Evolutionary conservation across 2,329 filamentous ascomycete genomes (phyloP).

Genomic region (Monilinia polystroma): DNA sequence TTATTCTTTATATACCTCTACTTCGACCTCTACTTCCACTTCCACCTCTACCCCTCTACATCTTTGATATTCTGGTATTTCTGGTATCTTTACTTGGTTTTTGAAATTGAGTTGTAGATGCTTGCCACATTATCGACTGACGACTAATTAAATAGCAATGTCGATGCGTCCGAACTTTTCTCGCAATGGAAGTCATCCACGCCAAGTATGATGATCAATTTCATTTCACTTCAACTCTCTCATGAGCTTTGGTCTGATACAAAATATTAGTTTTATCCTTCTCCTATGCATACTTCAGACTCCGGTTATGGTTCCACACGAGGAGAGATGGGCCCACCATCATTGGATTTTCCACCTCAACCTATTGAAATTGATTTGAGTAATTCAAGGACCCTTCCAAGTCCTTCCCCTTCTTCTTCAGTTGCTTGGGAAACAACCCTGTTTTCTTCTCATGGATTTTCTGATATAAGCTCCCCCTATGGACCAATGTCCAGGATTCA

Average conservation of each 20-base stretch:
- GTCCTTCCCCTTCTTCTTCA: conserved; percentile 30
- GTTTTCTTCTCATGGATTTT: conserved; percentile 29
- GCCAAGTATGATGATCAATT: conserved; percentile 35
- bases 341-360: conserved; percentile 35
- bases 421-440: conserved; percentile 31
- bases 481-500: conserved; percentile 30
- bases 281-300: conserved; percentile 30
- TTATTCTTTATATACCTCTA: conserved; percentile 20
- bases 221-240: conserved; percentile 9
- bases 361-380: conserved; percentile 38
- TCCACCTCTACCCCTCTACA: conserved; percentile 15
- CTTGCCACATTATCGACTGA: conserved; percentile 24
- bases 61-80: conserved; percentile 23
- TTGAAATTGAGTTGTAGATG: conserved; percentile 21
- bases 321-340: conserved; percentile 36
- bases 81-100: conserved; percentile 27
- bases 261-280: conserved; percentile 32
- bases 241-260: conserved; percentile 30
- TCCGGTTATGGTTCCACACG: conserved; percentile 30
- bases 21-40: conserved; percentile 14
- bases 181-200: conserved; percentile 29
- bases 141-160: conserved; percentile 30
- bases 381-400: conserved; percentile 35
- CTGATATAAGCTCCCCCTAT: conserved; percentile 30
- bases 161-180: conserved; percentile 32